These are phyloP conservation scores for Plasmodium relictum DNA, from an alignment of 169 alveolate genomes.

Conservation along the genomic window DNA sequence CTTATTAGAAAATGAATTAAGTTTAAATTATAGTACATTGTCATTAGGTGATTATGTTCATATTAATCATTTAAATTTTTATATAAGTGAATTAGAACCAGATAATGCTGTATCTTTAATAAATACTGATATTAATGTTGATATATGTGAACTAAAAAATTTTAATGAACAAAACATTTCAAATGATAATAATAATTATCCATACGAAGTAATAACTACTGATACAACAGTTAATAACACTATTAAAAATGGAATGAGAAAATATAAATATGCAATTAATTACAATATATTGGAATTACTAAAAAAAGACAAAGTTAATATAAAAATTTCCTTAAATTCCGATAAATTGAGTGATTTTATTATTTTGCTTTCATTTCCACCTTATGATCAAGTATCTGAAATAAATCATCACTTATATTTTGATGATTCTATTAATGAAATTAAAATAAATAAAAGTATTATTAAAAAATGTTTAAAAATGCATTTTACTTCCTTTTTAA, in stretches of 20 bases:
- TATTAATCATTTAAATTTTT: slow-evolving; percentile 50
- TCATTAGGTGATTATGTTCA: slow-evolving; percentile 58
- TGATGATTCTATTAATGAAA: slow-evolving; percentile 28
- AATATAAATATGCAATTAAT: slow-evolving; percentile 49
- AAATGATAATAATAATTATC: neutral
- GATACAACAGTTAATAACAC: slow-evolving; percentile 11
- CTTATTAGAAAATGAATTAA: slow-evolving; percentile 61
- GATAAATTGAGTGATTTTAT: neutral
- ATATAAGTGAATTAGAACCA: slow-evolving; percentile 64
- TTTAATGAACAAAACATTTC: neutral
- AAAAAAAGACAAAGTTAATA: slow-evolving; percentile 30
- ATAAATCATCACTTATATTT: slow-evolving; percentile 36
- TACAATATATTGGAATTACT: slow-evolving; percentile 32
- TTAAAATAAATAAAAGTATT: slow-evolving; percentile 38
- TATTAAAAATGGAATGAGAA: slow-evolving; percentile 20
- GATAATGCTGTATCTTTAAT: slow-evolving; percentile 70
- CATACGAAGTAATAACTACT: slow-evolving; percentile 29
- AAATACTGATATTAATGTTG: slow-evolving; percentile 60
- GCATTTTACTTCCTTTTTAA: slow-evolving; percentile 33
- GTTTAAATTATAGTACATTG: slow-evolving; percentile 50
- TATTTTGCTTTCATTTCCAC: slow-evolving; percentile 51
- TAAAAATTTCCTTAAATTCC: slow-evolving; percentile 15
- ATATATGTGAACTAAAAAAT: slow-evolving; percentile 42
- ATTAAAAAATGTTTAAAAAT: slow-evolving; percentile 23
- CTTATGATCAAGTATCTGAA: slow-evolving; percentile 45